Conservation (phyloP, 2,329 filamentous ascomycete genomes). For the Cadophora sp. region DNA sequence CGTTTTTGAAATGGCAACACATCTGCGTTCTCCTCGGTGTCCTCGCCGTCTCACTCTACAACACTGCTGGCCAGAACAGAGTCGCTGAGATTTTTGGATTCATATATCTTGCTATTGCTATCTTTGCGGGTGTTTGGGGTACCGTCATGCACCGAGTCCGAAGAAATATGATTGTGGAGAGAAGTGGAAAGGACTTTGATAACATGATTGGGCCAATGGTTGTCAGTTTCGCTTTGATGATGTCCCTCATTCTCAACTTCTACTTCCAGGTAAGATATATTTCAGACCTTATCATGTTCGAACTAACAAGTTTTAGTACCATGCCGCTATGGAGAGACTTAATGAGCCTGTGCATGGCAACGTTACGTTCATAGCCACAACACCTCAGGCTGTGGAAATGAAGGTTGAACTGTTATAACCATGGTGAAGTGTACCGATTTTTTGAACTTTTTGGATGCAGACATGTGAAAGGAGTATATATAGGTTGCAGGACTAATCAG, state of each 20-base stretch:
- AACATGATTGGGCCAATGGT: slow-evolving; percentile 84
- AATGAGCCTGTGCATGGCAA: slow-evolving; percentile 21
- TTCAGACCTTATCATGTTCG: neutral
- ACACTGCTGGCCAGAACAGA: slow-evolving; percentile 82
- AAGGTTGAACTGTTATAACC: slow-evolving; percentile 19
- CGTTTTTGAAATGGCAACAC: slow-evolving; percentile 99
- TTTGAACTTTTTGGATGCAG: neutral
- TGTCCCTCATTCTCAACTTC: slow-evolving; percentile 80
- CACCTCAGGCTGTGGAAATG: neutral
- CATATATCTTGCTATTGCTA: slow-evolving; percentile 80
- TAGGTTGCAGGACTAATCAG: neutral
- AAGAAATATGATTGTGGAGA: slow-evolving; percentile 78
- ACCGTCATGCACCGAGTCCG: slow-evolving; percentile 82
- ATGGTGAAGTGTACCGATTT: neutral
- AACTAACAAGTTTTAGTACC: slow-evolving; percentile 37
- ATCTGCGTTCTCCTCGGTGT: slow-evolving; percentile 87
- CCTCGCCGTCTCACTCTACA: slow-evolving; percentile 84
- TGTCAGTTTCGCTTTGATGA: slow-evolving; percentile 78
- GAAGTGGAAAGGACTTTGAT: slow-evolving; percentile 94
- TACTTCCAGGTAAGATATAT: slow-evolving; percentile 22
- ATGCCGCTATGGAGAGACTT: slow-evolving; percentile 34
- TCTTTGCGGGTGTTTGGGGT: slow-evolving; percentile 87
- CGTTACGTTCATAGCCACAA: neutral
- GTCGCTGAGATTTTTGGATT: slow-evolving; percentile 81
- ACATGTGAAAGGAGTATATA: neutral